These are phyloP conservation scores for Exophiala alcalophila DNA, from an alignment of 2,329 filamentous ascomycete species.

Conservation along the genomic window DNA sequence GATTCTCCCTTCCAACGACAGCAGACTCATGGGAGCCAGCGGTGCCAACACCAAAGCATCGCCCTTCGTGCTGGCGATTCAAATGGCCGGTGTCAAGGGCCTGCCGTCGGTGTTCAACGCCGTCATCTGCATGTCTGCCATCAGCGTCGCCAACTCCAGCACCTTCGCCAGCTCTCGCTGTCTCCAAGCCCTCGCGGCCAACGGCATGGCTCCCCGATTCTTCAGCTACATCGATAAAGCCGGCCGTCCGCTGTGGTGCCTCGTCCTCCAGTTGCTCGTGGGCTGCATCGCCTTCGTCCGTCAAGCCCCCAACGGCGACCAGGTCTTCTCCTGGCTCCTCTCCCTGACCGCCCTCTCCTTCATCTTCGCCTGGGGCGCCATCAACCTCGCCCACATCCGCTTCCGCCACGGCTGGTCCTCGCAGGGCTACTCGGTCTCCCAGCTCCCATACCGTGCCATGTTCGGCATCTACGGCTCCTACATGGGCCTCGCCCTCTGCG, in stretches of 20 bases:
- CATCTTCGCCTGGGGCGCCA: slow-evolving; percentile 66
- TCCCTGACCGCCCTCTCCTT: slow-evolving; percentile 70
- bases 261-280: slow-evolving; percentile 62
- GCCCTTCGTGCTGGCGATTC: slow-evolving; percentile 89
- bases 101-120: slow-evolving; percentile 88
- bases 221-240: slow-evolving; percentile 78
- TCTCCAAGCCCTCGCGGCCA: slow-evolving; percentile 81
- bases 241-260: slow-evolving; percentile 74
- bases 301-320: slow-evolving; percentile 46
- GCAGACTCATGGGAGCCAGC: slow-evolving; percentile 57
- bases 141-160: slow-evolving; percentile 87
- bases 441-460: slow-evolving; percentile 78
- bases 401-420: slow-evolving; percentile 78
- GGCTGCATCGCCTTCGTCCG: slow-evolving; percentile 77
- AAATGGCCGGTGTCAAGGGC: slow-evolving; percentile 74
- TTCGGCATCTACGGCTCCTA: slow-evolving; percentile 77
- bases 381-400: slow-evolving; percentile 66
- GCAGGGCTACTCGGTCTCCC: slow-evolving; percentile 66
- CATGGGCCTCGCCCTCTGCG: slow-evolving; percentile 72
- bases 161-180: slow-evolving; percentile 90
- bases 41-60: slow-evolving; percentile 69
- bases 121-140: slow-evolving; percentile 83
- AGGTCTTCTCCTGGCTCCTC: slow-evolving; percentile 75
- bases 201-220: slow-evolving; percentile 73
- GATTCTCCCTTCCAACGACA: slow-evolving; percentile 65